These are phyloP conservation scores for Raffaelea arxii DNA, from an alignment of 2,329 filamentous ascomycete genomes.

Conservation along the genomic window DNA sequence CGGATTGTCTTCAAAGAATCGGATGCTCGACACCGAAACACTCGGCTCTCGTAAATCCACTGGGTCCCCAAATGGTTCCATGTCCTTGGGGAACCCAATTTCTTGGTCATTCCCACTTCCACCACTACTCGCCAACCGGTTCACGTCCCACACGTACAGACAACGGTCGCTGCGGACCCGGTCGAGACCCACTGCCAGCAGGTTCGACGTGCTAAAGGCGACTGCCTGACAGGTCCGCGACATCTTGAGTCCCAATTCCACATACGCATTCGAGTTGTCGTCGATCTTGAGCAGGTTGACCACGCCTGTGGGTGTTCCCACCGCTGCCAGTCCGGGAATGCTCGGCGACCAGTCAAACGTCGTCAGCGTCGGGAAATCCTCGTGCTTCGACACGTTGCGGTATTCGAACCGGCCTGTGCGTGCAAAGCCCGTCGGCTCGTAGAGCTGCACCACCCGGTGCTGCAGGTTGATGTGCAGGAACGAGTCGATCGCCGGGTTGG, in stretches of 20 bases:
- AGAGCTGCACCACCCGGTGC: conserved; percentile 52
- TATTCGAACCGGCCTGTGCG: conserved; percentile 48
- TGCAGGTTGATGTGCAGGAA: conserved; percentile 59
- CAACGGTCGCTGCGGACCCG: conserved; percentile 74
- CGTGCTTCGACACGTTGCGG: conserved; percentile 45
- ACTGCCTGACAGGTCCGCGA: conserved; percentile 73
- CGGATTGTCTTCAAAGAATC: conserved; percentile 71
- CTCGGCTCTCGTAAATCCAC: conserved; percentile 51
- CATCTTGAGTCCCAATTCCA: conserved; percentile 63
- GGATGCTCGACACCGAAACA: conserved; percentile 71
- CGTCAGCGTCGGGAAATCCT: conserved; percentile 53
- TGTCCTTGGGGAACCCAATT: conserved; percentile 39
- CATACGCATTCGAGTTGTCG: conserved; percentile 54
- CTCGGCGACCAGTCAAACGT: conserved; percentile 59
- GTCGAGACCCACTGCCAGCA: conserved; percentile 70
- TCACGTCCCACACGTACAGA: conserved; percentile 74
- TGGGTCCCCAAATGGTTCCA: conserved; percentile 44
- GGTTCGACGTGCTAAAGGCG: conserved; percentile 62
- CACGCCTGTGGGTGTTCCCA: conserved; percentile 66
- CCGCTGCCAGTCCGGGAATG: conserved; percentile 56
- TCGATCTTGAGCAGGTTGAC: conserved; percentile 67
- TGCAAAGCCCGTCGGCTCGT: conserved; percentile 51
- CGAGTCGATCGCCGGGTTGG: conserved; percentile 45
- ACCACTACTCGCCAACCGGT: conserved; percentile 47
- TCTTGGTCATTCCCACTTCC: conserved; percentile 23